Evolutionary conservation across 1,139 yeast species (phyloP).

Genomic region (Geotrichum candidum): DNA sequence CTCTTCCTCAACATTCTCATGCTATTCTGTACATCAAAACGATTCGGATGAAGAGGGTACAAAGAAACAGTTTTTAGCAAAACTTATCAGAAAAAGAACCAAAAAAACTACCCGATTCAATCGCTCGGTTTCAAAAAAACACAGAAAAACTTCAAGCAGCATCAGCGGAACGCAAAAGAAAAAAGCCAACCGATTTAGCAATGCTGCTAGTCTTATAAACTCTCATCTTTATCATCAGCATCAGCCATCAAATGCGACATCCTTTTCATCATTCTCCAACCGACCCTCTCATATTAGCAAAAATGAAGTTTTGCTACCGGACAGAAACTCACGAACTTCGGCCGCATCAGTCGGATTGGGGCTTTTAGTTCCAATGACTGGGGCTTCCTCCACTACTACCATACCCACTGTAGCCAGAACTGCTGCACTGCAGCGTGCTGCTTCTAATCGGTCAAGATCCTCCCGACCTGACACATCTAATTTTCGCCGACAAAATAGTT

Average conservation of each 20-base stretch:
- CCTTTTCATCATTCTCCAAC: slow-evolving; percentile 11
- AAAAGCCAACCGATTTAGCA: not conserved
- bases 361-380: slow-evolving; percentile 2
- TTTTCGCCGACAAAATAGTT: not conserved
- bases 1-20: slow-evolving; percentile 4
- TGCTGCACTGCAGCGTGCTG: not conserved
- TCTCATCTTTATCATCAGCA: slow-evolving; percentile 8
- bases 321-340: not conserved
- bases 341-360: not conserved
- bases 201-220: not conserved
- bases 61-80: not conserved
- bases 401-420: not conserved
- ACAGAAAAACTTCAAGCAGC: not conserved
- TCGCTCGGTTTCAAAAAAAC: not conserved
- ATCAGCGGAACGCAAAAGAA: not conserved
- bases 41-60: not conserved
- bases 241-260: slow-evolving; percentile 1
- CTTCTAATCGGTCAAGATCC: not conserved
- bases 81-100: not conserved
- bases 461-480: not conserved
- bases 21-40: slow-evolving; percentile 1
- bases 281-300: not conserved
- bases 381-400: slow-evolving; percentile 6
- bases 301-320: not conserved
- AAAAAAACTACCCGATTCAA: not conserved